These are phyloP conservation scores for Fusarium burgessii DNA, from an alignment of 2,329 filamentous ascomycete genomes.

Conservation along the genomic window DNA sequence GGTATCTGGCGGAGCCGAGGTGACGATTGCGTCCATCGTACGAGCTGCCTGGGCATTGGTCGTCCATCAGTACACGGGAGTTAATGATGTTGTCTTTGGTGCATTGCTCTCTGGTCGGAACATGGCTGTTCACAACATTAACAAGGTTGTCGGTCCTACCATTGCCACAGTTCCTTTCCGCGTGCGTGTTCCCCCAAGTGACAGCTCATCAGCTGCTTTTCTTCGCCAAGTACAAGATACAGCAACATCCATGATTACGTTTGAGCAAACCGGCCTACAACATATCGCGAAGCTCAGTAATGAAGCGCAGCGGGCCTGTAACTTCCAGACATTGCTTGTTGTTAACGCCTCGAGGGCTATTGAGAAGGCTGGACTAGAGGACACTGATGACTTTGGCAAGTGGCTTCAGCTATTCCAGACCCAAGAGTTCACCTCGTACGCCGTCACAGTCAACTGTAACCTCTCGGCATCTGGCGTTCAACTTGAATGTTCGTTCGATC, in stretches of 20 bases:
- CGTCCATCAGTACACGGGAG: not conserved
- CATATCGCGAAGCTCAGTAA: constrained; percentile 28
- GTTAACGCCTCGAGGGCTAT: not conserved
- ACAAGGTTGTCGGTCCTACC: constrained; percentile 41
- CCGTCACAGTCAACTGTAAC: constrained; percentile 34
- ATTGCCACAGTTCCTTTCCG: constrained; percentile 51
- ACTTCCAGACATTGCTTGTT: constrained; percentile 27
- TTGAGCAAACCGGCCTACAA: constrained; percentile 34
- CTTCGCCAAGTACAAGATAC: constrained; percentile 50
- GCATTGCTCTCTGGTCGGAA: not conserved
- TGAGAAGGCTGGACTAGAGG: too few species aligned
- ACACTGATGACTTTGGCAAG: not conserved
- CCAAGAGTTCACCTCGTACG: not conserved
- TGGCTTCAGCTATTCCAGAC: not conserved
- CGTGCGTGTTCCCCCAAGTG: not conserved
- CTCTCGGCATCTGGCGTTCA: not conserved
- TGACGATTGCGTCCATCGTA: not conserved
- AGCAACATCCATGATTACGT: constrained; percentile 26
- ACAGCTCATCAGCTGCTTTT: constrained; percentile 42
- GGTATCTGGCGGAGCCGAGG: not conserved
- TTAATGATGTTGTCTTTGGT: not conserved
- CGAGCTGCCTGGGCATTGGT: not conserved
- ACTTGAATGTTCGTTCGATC: constrained; percentile 9
- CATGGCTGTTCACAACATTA: not conserved
- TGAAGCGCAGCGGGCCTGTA: constrained; percentile 1